Percentiles rank a stretch among this genome's conserved stretches.
These are phyloP conservation scores for Suillus ampliporus DNA, from an alignment of 768 basidiomycete genomes.

Conservation along the genomic window DNA sequence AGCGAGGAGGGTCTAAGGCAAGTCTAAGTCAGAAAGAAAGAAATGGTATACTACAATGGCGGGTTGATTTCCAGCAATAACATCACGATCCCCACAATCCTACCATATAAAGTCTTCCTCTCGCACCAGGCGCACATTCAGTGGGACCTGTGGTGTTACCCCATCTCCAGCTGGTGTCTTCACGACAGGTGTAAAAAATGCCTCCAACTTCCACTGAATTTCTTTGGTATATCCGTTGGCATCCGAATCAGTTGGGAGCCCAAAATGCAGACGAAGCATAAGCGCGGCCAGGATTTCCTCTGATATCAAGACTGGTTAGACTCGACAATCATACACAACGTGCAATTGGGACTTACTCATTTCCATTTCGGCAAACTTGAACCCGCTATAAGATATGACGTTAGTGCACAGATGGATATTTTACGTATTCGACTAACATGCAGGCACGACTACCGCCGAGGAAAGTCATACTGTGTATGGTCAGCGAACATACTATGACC, in stretches of 20 bases:
- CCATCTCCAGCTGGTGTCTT: background rate
- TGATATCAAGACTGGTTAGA: background rate
- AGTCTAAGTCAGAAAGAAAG: no score
- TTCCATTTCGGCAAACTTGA: constrained; percentile 1
- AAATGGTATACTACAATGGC: no score
- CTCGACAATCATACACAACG: background rate
- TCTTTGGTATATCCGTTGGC: background rate
- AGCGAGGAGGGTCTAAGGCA: no score
- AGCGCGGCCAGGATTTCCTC: background rate
- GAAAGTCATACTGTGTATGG: background rate
- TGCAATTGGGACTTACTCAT: background rate
- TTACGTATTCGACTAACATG: constrained; percentile 28
- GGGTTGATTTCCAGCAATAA: no score
- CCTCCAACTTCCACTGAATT: background rate
- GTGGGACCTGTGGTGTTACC: background rate
- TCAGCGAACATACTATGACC: background rate
- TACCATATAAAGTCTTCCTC: no score
- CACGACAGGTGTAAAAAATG: background rate
- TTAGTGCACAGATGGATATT: constrained; percentile 40
- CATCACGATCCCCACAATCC: no score
- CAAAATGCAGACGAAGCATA: background rate
- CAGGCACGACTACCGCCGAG: no score
- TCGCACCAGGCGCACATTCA: background rate
- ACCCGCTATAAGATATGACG: background rate
- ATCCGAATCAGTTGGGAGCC: background rate